phyloP scores from a whole-genome alignment of 1,284 basidiomycete genomes.

The Pseudozyma tsukubaensis region DNA sequence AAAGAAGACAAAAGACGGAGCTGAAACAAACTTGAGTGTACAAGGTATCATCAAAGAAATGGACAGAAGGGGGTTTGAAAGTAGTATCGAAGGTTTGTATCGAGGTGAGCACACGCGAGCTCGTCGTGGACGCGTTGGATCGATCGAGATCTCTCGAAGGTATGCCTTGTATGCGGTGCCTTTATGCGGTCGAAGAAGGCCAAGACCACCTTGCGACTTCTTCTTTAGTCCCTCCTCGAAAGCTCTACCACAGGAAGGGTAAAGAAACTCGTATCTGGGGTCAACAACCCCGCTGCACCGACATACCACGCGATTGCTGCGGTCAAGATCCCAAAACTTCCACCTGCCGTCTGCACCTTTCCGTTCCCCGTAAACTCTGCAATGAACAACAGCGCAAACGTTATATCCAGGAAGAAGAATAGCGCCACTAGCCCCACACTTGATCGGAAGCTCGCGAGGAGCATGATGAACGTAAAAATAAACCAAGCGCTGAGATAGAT shows the following conservation, averaged over 20 bases:
- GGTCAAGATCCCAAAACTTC: slow-evolving; percentile 58
- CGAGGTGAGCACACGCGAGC: no score
- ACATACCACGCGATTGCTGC: slow-evolving; percentile 69
- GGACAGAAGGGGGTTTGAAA: no score
- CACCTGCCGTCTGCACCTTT: slow-evolving; percentile 50
- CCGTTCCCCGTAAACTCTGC: slow-evolving; percentile 53
- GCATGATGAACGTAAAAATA: slow-evolving; percentile 63
- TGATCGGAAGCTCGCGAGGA: slow-evolving; percentile 56
- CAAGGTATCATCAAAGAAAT: no score
- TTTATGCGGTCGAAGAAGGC: background rate
- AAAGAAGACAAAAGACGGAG: no score
- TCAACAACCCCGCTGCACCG: slow-evolving; percentile 72
- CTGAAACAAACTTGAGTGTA: no score
- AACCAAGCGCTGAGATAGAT: slow-evolving; percentile 63
- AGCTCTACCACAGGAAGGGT: slow-evolving; percentile 70
- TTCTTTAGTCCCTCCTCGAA: slow-evolving; percentile 39
- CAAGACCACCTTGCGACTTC: no score
- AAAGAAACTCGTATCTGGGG: slow-evolving; percentile 71
- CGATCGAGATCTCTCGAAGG: no score
- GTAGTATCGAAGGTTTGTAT: no score
- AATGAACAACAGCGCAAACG: slow-evolving; percentile 70
- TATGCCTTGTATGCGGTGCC: background rate
- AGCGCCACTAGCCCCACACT: slow-evolving; percentile 71
- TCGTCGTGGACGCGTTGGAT: no score
- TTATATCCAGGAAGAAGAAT: slow-evolving; percentile 78